These are phyloP conservation scores for Diaporthe sp. DNA, from an alignment of 2,329 filamentous ascomycete species.

Conservation along the genomic window DNA sequence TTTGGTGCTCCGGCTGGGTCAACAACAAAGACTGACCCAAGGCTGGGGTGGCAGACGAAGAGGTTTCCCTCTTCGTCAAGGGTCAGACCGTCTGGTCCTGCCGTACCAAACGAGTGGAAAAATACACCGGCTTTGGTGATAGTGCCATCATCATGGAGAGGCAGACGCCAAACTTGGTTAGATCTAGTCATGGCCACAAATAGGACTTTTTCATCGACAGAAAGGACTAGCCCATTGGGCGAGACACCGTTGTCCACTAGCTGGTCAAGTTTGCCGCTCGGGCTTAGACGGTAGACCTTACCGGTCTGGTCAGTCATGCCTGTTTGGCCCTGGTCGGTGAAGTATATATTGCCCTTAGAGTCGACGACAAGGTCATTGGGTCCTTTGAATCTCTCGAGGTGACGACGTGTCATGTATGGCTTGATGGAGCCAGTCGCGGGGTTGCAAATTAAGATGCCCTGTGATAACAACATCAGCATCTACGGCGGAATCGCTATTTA, in stretches of 20 bases:
- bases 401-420: not conserved
- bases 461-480: not conserved
- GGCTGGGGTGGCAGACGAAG: conserved; percentile 6
- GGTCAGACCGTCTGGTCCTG: not conserved
- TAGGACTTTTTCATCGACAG: not conserved
- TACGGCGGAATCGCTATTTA: not conserved
- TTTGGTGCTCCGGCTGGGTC: not conserved
- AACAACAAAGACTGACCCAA: not conserved
- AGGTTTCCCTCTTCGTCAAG: not conserved
- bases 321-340: conserved; percentile 9
- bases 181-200: conserved; percentile 14
- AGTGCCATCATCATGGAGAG: not conserved
- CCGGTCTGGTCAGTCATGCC: conserved; percentile 5
- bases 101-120: not conserved
- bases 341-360: not conserved
- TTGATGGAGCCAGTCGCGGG: not conserved
- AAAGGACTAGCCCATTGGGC: conserved; percentile 9
- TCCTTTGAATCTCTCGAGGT: conserved; percentile 13
- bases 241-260: not conserved
- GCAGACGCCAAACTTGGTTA: not conserved
- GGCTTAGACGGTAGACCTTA: not conserved
- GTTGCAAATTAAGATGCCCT: not conserved
- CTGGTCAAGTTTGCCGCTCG: not conserved
- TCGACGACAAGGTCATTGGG: conserved; percentile 7
- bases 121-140: not conserved